Percentiles rank a stretch among this genome's conserved stretches.
Evolutionary conservation across 768 basidiomycete genomes (phyloP).

Genomic region (Trametes punicea): DNA sequence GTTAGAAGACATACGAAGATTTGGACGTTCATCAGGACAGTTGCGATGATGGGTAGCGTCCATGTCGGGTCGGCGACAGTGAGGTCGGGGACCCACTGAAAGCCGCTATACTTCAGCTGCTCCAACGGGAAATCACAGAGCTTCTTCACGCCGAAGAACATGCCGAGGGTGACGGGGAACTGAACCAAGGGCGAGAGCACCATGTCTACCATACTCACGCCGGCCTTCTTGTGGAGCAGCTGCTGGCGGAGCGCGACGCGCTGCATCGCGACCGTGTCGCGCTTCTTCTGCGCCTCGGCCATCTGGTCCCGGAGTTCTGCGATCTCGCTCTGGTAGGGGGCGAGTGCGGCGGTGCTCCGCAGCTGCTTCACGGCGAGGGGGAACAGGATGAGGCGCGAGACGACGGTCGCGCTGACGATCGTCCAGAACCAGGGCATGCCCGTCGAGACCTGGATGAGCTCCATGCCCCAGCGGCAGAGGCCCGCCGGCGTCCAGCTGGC

Average conservation of each 20-base stretch:
- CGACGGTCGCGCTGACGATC: conserved; percentile 60
- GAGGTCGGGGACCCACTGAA: conserved; percentile 72
- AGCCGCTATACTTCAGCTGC: conserved; percentile 75
- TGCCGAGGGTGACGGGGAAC: conserved; percentile 68
- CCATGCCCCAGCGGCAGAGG: conserved; percentile 57
- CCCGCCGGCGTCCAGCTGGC: conserved; percentile 64
- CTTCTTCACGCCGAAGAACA: conserved; percentile 79
- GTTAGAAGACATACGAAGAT: conserved; percentile 49
- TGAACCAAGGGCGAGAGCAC: conserved; percentile 63
- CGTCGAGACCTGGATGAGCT: conserved; percentile 63
- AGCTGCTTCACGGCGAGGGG: conserved; percentile 57
- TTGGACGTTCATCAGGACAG: conserved; percentile 62
- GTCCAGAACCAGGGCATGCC: conserved; percentile 85
- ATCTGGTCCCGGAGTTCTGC: conserved; percentile 51
- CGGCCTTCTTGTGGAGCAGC: conserved; percentile 58
- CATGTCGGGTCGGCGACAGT: conserved; percentile 75
- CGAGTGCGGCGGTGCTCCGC: conserved; percentile 56
- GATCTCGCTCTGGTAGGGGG: conserved; percentile 57
- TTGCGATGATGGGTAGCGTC: conserved; percentile 60
- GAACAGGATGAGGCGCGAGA: conserved; percentile 58
- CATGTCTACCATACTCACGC: conserved; percentile 56
- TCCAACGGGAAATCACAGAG: conserved; percentile 70
- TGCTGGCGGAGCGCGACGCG: conserved; percentile 43
- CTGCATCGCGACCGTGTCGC: conserved; percentile 42
- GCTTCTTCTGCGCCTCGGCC: conserved; percentile 28